Evolutionary conservation across 2,329 filamentous ascomycete species (phyloP).

Genomic region (Helminthosporium solani): DNA sequence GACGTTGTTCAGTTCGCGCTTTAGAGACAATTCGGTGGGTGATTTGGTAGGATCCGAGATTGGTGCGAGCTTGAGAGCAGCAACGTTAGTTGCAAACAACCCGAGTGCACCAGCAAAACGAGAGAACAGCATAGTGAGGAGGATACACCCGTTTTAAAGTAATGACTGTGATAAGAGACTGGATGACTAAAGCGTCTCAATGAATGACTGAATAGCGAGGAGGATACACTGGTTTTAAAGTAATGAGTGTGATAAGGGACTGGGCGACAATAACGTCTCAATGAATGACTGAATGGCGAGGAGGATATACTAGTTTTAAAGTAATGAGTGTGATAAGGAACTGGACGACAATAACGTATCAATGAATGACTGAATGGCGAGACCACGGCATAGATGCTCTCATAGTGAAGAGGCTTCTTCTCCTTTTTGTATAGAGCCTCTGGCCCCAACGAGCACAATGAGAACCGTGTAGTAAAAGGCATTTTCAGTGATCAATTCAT

Average conservation of each 20-base stretch:
- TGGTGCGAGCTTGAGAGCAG: constrained; percentile 10
- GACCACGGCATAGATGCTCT: not conserved
- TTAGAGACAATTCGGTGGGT: constrained; percentile 1
- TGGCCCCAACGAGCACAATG: constrained; percentile 2
- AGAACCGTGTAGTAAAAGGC: constrained; percentile 1
- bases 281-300: constrained; percentile 1
- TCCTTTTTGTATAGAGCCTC: constrained; percentile 5
- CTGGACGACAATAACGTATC: not conserved
- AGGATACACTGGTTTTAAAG: not conserved
- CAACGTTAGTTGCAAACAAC: constrained; percentile 3
- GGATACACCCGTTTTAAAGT: not conserved
- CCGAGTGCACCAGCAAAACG: not conserved
- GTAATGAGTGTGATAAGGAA: constrained; percentile 2
- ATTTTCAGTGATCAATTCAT: constrained; percentile 2
- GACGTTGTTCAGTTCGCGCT: constrained; percentile 9
- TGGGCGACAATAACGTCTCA: not conserved
- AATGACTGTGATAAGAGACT: constrained; percentile 3
- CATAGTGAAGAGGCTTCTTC: not conserved
- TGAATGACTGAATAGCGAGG: constrained; percentile 1
- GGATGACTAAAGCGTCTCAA: not conserved
- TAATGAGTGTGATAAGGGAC: constrained; percentile 2
- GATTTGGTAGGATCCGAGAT: constrained; percentile 4
- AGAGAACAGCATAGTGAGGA: constrained; percentile 2
- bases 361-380: constrained; percentile 1
- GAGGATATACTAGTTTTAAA: not conserved